These are phyloP conservation scores for Rhodotorula babjevae DNA, from an alignment of 768 basidiomycete species.

Conservation along the genomic window DNA sequence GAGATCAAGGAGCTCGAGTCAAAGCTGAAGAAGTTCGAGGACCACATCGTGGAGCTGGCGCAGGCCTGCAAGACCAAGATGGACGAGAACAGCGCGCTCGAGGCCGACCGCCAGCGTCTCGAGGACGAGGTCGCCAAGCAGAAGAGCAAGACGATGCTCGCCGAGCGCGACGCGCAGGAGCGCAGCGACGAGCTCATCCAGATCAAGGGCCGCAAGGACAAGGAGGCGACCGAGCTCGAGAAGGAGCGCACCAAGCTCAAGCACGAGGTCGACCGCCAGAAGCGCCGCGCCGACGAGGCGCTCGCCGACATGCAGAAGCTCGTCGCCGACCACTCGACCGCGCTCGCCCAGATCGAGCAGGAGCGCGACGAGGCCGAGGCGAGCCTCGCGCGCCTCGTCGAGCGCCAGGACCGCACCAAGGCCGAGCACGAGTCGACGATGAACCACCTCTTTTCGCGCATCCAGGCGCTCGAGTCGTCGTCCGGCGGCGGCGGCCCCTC, in stretches of 20 bases:
- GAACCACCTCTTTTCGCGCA: background rate
- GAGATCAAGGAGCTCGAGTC: background rate
- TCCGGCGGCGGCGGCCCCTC: background rate
- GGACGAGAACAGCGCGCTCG: background rate
- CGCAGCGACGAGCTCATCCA: background rate
- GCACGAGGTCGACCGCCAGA: background rate
- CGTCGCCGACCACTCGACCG: background rate
- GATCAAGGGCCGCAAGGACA: background rate
- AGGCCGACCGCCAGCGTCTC: background rate
- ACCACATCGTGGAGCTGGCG: background rate
- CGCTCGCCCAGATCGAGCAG: background rate
- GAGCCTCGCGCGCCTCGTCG: slow-evolving; percentile 4
- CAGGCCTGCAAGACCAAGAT: background rate
- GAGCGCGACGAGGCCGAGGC: slow-evolving; percentile 2
- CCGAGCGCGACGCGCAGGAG: background rate
- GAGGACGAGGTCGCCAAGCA: slow-evolving; percentile 3
- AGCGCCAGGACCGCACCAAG: background rate
- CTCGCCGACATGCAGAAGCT: background rate
- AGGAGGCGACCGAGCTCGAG: background rate
- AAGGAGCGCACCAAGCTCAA: slow-evolving; percentile 3
- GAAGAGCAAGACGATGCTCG: background rate
- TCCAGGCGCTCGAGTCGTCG: background rate
- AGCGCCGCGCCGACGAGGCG: slow-evolving; percentile 1
- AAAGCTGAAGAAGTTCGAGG: background rate
- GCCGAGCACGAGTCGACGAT: background rate